Evolutionary conservation across 257 asterid genomes (phyloP).

Genomic region (Marsdenia floribunda): DNA sequence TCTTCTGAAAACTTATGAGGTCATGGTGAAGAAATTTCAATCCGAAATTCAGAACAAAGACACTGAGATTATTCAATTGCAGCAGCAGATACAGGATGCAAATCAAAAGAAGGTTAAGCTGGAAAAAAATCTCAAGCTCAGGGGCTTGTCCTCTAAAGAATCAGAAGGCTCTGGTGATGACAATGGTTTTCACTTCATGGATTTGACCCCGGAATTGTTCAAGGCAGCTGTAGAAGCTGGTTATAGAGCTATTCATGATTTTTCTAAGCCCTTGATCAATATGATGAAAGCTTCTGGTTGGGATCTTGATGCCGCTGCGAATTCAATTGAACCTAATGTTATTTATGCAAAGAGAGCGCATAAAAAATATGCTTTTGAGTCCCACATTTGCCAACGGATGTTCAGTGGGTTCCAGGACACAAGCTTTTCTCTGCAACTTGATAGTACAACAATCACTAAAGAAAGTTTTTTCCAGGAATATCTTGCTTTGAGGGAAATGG

Average conservation of each 20-base stretch:
- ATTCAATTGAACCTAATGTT: conserved; percentile 73
- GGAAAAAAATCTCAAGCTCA: conserved; percentile 90
- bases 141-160: conserved; percentile 84
- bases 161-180: conserved; percentile 61
- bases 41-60: conserved; percentile 99
- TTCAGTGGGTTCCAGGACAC: conserved; percentile 88
- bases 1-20: conserved; percentile 87
- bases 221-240: conserved; percentile 74
- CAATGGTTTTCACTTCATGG: conserved; percentile 38
- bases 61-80: conserved; percentile 72
- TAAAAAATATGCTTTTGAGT: conserved; percentile 94
- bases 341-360: conserved; percentile 87
- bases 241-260: conserved; percentile 82
- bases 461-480: conserved; percentile 60
- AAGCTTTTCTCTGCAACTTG: conserved; percentile 50
- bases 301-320: conserved; percentile 98
- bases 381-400: conserved; percentile 93
- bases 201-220: conserved; percentile 72
- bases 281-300: conserved; percentile 99
- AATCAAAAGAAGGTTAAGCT: conserved; percentile 80
- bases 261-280: conserved; percentile 93
- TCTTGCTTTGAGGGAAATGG: conserved; percentile 70
- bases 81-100: conserved; percentile 94
- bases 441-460: conserved; percentile 28
- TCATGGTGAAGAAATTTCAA: conserved; percentile 96